Percentiles rank a stretch among this genome's conserved stretches.
phyloP scores from a whole-genome alignment of 345 rosid genomes.

The Brassica nigra region DNA sequence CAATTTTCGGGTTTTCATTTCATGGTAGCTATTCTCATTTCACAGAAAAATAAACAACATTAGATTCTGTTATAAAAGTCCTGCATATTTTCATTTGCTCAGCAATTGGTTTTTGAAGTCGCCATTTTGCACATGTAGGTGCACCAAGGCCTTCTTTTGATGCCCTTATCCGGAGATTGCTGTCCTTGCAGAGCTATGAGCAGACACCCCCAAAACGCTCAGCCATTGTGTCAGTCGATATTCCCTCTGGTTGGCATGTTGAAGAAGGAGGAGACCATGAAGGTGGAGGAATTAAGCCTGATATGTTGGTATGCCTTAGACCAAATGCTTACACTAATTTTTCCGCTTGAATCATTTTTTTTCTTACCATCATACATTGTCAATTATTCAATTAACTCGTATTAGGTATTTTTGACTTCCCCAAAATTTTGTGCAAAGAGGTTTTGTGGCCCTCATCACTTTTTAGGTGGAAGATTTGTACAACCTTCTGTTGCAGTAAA shows the following conservation, averaged over 20 bases:
- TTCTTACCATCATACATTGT: no score
- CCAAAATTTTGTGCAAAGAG: constrained; percentile 88
- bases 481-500: constrained; percentile 72
- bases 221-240: constrained; percentile 75
- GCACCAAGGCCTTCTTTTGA: constrained; percentile 93
- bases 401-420: constrained; percentile 93
- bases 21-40: constrained; percentile 60
- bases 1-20: constrained; percentile 92
- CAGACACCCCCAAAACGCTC: constrained; percentile 40
- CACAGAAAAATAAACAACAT: neutral
- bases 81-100: no score
- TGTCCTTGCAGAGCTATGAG: neutral
- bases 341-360: neutral
- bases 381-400: neutral
- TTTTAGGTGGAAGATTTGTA: constrained; percentile 94
- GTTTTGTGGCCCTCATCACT: constrained; percentile 83
- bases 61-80: no score
- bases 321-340: neutral
- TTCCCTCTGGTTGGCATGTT: constrained; percentile 99
- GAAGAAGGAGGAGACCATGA: constrained; percentile 72
- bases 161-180: constrained; percentile 60
- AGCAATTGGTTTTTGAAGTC: constrained; percentile 1
- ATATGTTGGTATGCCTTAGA: constrained; percentile 73
- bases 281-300: constrained; percentile 82
- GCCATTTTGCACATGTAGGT: constrained; percentile 51